Evolutionary conservation across 129 eudicot species (phyloP).

Genomic region (Sambucus nigra): DNA sequence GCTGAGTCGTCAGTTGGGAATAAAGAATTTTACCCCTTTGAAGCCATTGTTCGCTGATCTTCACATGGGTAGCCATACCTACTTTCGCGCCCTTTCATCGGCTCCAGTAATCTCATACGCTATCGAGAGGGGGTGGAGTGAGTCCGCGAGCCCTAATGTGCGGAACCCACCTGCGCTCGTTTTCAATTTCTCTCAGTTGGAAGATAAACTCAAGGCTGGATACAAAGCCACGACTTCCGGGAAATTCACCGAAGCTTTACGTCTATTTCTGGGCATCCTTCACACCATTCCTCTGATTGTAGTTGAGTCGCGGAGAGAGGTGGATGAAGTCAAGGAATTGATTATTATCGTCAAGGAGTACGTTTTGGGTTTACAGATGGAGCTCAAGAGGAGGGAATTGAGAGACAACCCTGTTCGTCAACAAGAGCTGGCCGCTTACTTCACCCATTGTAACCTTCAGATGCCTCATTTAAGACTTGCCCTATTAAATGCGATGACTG

Average conservation of each 20-base stretch:
- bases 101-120: constrained; percentile 57
- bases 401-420: constrained; percentile 51
- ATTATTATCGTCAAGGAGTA: constrained; percentile 49
- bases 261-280: constrained; percentile 42
- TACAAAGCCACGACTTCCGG: constrained; percentile 70
- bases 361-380: constrained; percentile 63
- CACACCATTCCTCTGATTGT: constrained; percentile 60
- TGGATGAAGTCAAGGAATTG: constrained; percentile 67
- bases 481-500: constrained; percentile 48
- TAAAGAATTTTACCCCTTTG: constrained; percentile 48
- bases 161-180: constrained; percentile 65
- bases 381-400: constrained; percentile 54
- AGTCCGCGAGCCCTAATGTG: constrained; percentile 60
- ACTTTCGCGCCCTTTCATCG: constrained; percentile 48
- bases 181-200: constrained; percentile 52
- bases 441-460: constrained; percentile 70
- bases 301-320: constrained; percentile 62
- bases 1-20: constrained; percentile 59
- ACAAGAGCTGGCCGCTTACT: constrained; percentile 70
- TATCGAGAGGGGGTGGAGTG: constrained; percentile 59
- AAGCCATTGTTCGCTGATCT: constrained; percentile 44
- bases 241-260: constrained; percentile 52
- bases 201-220: constrained; percentile 56
- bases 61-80: constrained; percentile 57
- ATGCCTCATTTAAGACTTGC: constrained; percentile 61